These are phyloP conservation scores for Stemphylium beticola DNA, from an alignment of 2,329 filamentous ascomycete genomes.

Conservation along the genomic window DNA sequence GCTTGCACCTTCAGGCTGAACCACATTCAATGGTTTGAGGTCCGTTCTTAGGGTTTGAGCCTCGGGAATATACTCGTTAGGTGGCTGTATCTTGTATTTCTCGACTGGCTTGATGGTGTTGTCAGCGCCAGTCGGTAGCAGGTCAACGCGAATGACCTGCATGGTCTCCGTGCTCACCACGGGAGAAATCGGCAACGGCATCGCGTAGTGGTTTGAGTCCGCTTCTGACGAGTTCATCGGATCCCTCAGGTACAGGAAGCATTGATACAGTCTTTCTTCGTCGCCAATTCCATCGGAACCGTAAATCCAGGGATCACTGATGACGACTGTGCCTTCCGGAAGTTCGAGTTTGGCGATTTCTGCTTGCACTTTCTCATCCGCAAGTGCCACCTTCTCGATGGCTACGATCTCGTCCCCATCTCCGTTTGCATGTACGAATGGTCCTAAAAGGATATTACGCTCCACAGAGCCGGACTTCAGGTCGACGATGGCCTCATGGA, in stretches of 20 bases:
- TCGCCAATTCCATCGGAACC: constrained; percentile 58
- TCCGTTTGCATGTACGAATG: constrained; percentile 62
- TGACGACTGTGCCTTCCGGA: constrained; percentile 62
- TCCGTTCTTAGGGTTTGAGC: constrained; percentile 66
- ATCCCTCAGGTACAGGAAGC: constrained; percentile 71
- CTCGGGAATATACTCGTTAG: constrained; percentile 72
- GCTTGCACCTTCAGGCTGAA: constrained; percentile 69
- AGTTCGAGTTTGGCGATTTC: constrained; percentile 66
- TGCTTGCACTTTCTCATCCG: constrained; percentile 62
- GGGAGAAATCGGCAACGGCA: constrained; percentile 70
- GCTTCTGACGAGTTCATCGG: constrained; percentile 63
- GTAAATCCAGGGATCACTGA: constrained; percentile 74
- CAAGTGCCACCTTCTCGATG: constrained; percentile 63
- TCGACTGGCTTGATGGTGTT: constrained; percentile 61
- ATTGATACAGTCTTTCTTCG: constrained; percentile 63
- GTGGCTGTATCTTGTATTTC: constrained; percentile 64
- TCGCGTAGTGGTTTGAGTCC: constrained; percentile 73
- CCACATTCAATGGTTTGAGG: constrained; percentile 67
- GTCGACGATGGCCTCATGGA: constrained; percentile 66
- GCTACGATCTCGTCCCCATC: constrained; percentile 66
- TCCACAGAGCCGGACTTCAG: constrained; percentile 59
- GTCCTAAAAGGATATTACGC: constrained; percentile 64
- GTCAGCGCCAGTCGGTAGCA: constrained; percentile 70
- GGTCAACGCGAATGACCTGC: constrained; percentile 72
- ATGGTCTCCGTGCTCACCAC: constrained; percentile 68